These are phyloP conservation scores for Penicillium arizonense DNA, from an alignment of 495 filamentous ascomycete genomes.

Conservation along the genomic window DNA sequence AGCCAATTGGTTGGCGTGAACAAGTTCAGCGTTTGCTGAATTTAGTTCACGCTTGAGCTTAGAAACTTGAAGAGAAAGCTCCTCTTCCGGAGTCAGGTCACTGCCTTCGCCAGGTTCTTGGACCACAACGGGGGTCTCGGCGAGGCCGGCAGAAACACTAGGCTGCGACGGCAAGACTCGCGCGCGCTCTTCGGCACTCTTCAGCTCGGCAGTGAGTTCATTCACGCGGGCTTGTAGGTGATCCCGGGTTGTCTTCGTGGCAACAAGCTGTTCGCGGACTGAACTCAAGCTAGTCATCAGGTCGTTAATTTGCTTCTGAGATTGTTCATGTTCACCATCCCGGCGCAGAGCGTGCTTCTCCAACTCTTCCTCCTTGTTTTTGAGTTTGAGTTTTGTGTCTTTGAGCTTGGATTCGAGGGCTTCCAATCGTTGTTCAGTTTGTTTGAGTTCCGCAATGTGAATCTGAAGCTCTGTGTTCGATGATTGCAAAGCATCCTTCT, in stretches of 20 bases:
- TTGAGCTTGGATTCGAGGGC: slow-evolving; percentile 73
- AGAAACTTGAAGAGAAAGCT: slow-evolving; percentile 75
- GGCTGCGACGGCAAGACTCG: slow-evolving; percentile 74
- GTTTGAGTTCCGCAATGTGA: slow-evolving; percentile 85
- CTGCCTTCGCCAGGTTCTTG: slow-evolving; percentile 49
- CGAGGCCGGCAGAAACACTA: slow-evolving; percentile 48
- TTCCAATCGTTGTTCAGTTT: slow-evolving; percentile 78
- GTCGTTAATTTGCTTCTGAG: slow-evolving; percentile 86
- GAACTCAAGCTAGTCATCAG: slow-evolving; percentile 73
- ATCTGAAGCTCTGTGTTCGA: slow-evolving; percentile 78
- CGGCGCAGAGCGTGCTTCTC: slow-evolving; percentile 77
- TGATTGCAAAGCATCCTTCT: slow-evolving; percentile 75
- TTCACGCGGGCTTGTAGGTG: slow-evolving; percentile 83
- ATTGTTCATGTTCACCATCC: slow-evolving; percentile 84
- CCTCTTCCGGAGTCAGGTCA: slow-evolving; percentile 72
- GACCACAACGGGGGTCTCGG: slow-evolving; percentile 21
- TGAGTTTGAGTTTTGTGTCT: slow-evolving; percentile 76
- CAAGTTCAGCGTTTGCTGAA: slow-evolving; percentile 69
- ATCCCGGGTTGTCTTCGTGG: slow-evolving; percentile 80
- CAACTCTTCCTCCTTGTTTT: slow-evolving; percentile 76
- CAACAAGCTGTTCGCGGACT: slow-evolving; percentile 77
- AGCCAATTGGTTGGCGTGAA: slow-evolving; percentile 72
- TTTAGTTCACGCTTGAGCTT: slow-evolving; percentile 83
- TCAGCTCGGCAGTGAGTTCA: slow-evolving; percentile 83
- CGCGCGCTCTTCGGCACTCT: slow-evolving; percentile 80